These are phyloP conservation scores for Platanthera guangdongensis DNA, from an alignment of 106 monocot species.

Conservation along the genomic window DNA sequence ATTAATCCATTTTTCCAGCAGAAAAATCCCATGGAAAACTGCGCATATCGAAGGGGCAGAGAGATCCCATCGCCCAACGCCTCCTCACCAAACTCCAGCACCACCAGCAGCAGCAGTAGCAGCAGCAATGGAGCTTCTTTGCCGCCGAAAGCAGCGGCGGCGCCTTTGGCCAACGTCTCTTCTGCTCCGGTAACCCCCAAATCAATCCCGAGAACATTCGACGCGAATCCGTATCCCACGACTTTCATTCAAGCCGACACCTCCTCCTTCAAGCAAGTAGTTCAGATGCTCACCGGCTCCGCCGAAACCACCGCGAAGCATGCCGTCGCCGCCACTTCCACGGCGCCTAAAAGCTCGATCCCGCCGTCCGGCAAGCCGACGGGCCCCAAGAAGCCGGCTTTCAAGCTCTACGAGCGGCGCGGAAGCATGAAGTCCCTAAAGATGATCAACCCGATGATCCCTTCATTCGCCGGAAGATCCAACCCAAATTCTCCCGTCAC, in stretches of 20 bases:
- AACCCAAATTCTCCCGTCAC: background rate
- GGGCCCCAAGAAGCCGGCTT: slow-evolving; percentile 60
- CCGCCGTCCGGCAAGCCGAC: slow-evolving; percentile 3
- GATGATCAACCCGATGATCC: slow-evolving; percentile 55
- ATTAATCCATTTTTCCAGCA: background rate
- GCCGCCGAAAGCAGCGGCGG: background rate
- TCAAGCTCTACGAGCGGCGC: slow-evolving; percentile 97
- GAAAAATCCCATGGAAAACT: background rate
- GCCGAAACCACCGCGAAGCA: slow-evolving; percentile 12
- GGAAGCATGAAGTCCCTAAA: slow-evolving; percentile 57
- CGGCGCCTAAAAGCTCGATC: background rate
- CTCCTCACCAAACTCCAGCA: background rate
- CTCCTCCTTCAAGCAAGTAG: slow-evolving; percentile 28
- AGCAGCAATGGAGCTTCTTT: background rate
- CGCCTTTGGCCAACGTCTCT: background rate
- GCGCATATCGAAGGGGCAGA: background rate
- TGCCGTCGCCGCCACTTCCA: background rate
- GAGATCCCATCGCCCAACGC: slow-evolving; percentile 1
- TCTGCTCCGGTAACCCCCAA: background rate
- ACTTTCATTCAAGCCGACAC: slow-evolving; percentile 26
- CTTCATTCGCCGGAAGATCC: slow-evolving; percentile 10
- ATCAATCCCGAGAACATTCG: background rate
- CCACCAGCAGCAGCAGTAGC: slow-evolving; percentile 6
- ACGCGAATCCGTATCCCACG: slow-evolving; percentile 12
- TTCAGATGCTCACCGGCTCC: slow-evolving; percentile 22